Evolutionary conservation across 495 filamentous ascomycete genomes (phyloP), one percentile per base, ranked within the genome.

Genomic region (Talaromyces liani): DNA sequence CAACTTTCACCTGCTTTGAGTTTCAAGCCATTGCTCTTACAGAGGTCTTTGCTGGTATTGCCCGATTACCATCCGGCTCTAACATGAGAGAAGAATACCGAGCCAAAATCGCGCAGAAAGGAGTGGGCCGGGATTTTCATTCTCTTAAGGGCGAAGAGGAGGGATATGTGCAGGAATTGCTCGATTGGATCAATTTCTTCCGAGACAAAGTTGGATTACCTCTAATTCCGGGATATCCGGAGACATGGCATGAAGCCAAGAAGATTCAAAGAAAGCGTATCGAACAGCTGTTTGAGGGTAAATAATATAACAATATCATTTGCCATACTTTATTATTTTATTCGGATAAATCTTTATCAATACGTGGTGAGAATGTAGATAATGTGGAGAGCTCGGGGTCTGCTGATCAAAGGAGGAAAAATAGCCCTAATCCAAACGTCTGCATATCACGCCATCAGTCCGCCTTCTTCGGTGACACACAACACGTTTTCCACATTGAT

Each of bases 1-100:
- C 84, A 0, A 85, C 85, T 0, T 89, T 88, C 63, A 82, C 85
- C 0, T 73, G 87, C 7, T 88, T 87, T 58, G 87, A 89, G 65
- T 86, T 85, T 66, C 87, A 89, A 63, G 84, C 85, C 3, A 84
- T 86, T 58, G 82, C 79, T 1, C 73, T 83, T 1, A 77, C 85
- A 8, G 80, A 82, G 6, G 80, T 87, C 0, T 79, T 88, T 41
- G 72, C 83, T 3, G 83, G 82, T 0, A 71, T 76, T 39, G 81
- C 79, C 0, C 61, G 67, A 9, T 69, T 90, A 2, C 88, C 87
- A 0, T 34, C 71, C 0, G 36, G 70, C 31, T 70, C 71, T 5
- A 71, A 67, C 1, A 85, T 89, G 81, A 73, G 77, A 58, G 60
- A 61, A 2, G 82, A 87, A 65, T 89, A 89, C 63, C 61, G 64